phyloP scores from a whole-genome alignment of 331 rosid genomes.

The Phaseolus coccineus region DNA sequence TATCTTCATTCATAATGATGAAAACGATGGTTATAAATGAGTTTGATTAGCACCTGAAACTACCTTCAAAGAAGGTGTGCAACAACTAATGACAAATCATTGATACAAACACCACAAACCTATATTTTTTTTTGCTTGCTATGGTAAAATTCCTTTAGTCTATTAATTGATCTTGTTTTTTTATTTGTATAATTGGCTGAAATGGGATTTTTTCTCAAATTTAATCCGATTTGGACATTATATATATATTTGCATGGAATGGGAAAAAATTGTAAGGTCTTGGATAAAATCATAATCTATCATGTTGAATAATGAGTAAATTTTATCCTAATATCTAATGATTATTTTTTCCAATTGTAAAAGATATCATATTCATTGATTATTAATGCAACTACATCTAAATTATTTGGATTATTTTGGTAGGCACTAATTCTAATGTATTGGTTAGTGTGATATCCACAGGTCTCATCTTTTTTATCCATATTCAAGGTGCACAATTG shows the following conservation, averaged over 20 bases:
- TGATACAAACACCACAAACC: too few species aligned
- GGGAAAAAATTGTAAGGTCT: not conserved
- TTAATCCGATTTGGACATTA: not conserved
- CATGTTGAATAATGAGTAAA: conserved; percentile 7
- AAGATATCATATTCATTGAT: not conserved
- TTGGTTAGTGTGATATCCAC: too few species aligned
- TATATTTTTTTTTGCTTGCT: too few species aligned
- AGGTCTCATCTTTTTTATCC: too few species aligned
- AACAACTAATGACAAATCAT: too few species aligned
- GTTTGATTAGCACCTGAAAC: too few species aligned
- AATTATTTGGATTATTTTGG: conserved; percentile 43
- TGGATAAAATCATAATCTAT: not conserved
- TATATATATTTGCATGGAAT: not conserved
- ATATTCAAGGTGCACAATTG: not conserved
- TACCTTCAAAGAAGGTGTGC: too few species aligned
- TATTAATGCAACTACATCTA: conserved; percentile 32
- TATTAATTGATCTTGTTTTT: not conserved
- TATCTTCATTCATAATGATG: too few species aligned
- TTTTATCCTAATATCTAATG: not conserved
- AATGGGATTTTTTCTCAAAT: not conserved
- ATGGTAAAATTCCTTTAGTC: too few species aligned
- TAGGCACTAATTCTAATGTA: conserved; percentile 76
- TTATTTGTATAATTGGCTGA: not conserved
- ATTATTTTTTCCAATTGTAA: not conserved
- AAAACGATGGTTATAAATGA: too few species aligned